Base-by-base conservation (phyloP, 371 early-diverging fungal genomes). In the Mortierella sp. region DNA sequence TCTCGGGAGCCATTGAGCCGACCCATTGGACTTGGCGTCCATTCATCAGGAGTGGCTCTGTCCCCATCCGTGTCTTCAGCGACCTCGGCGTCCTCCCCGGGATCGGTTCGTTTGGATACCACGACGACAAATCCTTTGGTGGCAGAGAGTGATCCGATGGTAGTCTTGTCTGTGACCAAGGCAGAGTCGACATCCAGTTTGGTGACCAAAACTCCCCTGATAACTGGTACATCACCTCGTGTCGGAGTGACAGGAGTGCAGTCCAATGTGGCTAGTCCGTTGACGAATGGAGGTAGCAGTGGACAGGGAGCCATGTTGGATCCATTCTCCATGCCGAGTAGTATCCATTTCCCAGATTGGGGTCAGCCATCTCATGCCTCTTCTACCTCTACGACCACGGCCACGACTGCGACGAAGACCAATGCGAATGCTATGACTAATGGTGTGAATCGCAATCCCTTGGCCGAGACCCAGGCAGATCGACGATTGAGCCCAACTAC, bases 301-400 rank as follows among this genome's bases (percentile, higher is more conserved):
- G 48, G 62, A 18, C 70, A 70, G 9, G 76, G 48, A 15, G 55
- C 72, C 7, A 77, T 77, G 79, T 30, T 77, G 50, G 79, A 77
- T 30, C 79, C 79, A 2, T 77, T 72, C 47, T 77, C 79, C 25
- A 66, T 77, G 69, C 79, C 79, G 1, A 72, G 79, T n/a, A 77
- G 79, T 56, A 72, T 77, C 55, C 29, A 62, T 0, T 77, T 77
- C 57, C 73, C 79, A 15, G 66, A 62, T 3, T 45, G 51, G 47
- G 30, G 30, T 37, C 21, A 12, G 50, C 7, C n/a, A n/a, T n/a
- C n/a, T n/a, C n/a, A n/a, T n/a, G n/a, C n/a, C n/a, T n/a, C 14
- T 53, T 23, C 21, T 37, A 37, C 37, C 3, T 9, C 16, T 9
- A 19, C 23, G 12, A 53, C 21, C 4, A 26, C 53, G 4, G 9